Percentiles rank a stretch among this genome's conserved stretches.
phyloP scores from a whole-genome alignment of 345 rosid genomes.

The Mangifera indica region DNA sequence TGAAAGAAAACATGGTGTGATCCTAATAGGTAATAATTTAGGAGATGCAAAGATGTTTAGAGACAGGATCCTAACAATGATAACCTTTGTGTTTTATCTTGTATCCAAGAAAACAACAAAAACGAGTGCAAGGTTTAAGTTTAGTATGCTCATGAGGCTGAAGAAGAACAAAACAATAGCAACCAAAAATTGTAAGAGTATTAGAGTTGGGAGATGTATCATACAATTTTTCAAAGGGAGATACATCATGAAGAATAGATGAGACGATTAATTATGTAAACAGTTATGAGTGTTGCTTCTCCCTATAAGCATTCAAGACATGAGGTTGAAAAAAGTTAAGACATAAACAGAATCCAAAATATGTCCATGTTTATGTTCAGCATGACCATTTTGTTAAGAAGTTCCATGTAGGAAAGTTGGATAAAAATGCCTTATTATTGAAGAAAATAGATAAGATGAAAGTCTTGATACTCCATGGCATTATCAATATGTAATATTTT shows the following conservation, averaged over 20 bases:
- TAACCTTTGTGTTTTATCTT: conserved; percentile 2
- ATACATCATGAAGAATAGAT: neutral
- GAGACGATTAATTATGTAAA: neutral
- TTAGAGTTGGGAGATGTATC: neutral
- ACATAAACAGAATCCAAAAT: conserved; percentile 2
- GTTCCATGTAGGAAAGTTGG: neutral
- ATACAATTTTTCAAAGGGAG: conserved; percentile 12
- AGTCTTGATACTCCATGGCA: neutral
- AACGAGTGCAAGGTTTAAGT: neutral
- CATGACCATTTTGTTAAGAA: conserved; percentile 20
- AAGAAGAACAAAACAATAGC: conserved; percentile 1
- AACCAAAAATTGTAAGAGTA: neutral
- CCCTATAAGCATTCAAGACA: neutral
- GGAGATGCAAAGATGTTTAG: neutral
- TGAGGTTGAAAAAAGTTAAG: conserved; percentile 1
- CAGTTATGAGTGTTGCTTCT: conserved; percentile 5
- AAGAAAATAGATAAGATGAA: neutral
- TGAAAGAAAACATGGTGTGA: neutral
- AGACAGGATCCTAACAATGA: neutral
- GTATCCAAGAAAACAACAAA: conserved; percentile 11
- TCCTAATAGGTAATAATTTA: neutral
- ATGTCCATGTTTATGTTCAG: neutral
- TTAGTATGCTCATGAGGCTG: neutral
- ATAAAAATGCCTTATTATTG: neutral
- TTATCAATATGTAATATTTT: neutral